Evolutionary conservation across 225 moss, liverwort and hornwort genomes (phyloP).

Genomic region (Polytrichum commune): DNA sequence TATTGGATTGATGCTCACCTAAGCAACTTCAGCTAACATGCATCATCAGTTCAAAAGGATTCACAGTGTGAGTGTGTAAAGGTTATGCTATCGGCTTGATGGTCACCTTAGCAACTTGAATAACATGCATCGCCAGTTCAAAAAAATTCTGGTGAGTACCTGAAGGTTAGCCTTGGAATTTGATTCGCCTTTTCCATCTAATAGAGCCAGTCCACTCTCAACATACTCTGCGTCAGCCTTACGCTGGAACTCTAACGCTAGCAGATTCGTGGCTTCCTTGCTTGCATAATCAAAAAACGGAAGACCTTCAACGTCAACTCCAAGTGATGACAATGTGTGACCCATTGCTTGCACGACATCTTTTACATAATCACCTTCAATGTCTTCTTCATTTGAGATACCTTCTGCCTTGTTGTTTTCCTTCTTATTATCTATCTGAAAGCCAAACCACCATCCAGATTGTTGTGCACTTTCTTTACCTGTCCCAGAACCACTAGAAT

Average conservation of each 20-base stretch:
- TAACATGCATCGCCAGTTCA: too few relatives aligned
- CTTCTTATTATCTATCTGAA: constrained; percentile 15
- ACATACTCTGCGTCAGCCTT: constrained; percentile 63
- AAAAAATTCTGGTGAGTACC: too few relatives aligned
- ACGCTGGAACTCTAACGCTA: constrained; percentile 47
- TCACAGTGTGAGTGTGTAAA: too few relatives aligned
- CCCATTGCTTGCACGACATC: constrained; percentile 39
- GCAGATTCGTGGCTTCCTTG: constrained; percentile 30
- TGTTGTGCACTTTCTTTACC: constrained; percentile 3
- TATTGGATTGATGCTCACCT: too few relatives aligned
- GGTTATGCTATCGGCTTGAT: too few relatives aligned
- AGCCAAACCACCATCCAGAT: constrained; percentile 30
- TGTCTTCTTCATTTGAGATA: constrained; percentile 17
- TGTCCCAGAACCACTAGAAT: constrained; percentile 2
- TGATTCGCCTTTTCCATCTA: constrained; percentile 17
- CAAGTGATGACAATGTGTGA: constrained; percentile 33
- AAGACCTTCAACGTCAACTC: constrained; percentile 36
- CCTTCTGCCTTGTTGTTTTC: constrained; percentile 14
- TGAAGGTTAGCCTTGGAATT: too few relatives aligned
- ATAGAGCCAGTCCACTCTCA: constrained; percentile 52
- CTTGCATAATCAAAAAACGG: constrained; percentile 38
- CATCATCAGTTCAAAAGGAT: too few relatives aligned
- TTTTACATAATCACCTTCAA: constrained; percentile 34
- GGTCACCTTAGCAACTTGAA: too few relatives aligned
- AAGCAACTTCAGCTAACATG: too few relatives aligned